A percentile compares a stretch with the other conserved stretches of the same genome.
These are phyloP conservation scores for Neonectria ditissima DNA, from an alignment of 2,329 filamentous ascomycete genomes.

Conservation along the genomic window DNA sequence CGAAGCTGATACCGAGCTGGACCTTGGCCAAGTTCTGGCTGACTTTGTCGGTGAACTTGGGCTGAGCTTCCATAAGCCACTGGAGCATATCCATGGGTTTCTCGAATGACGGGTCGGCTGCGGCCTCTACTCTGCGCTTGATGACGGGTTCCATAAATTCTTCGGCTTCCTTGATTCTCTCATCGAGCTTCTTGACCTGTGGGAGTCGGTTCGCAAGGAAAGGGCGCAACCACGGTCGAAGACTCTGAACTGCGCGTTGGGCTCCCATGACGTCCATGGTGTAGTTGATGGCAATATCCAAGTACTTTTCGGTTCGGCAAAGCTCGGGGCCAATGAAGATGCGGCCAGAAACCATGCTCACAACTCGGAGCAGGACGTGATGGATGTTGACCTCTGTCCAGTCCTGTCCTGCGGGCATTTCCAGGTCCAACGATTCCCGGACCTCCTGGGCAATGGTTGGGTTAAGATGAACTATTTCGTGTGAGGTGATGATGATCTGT, in stretches of 20 bases:
- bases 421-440: slow-evolving; percentile 46
- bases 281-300: slow-evolving; percentile 61
- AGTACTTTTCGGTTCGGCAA: slow-evolving; percentile 57
- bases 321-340: slow-evolving; percentile 62
- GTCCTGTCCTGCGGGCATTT: slow-evolving; percentile 52
- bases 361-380: slow-evolving; percentile 56
- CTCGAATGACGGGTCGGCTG: slow-evolving; percentile 27
- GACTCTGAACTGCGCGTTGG: slow-evolving; percentile 43
- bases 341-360: slow-evolving; percentile 59
- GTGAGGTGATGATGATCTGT: neutral
- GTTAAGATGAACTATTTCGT: slow-evolving; percentile 45
- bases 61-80: slow-evolving; percentile 57
- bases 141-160: slow-evolving; percentile 54
- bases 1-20: slow-evolving; percentile 59
- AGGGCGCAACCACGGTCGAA: slow-evolving; percentile 50
- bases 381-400: slow-evolving; percentile 58
- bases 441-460: slow-evolving; percentile 55
- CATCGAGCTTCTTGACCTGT: slow-evolving; percentile 49
- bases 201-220: slow-evolving; percentile 49
- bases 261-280: slow-evolving; percentile 57
- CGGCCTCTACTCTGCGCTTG: slow-evolving; percentile 41
- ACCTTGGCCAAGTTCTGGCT: slow-evolving; percentile 54
- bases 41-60: slow-evolving; percentile 48
- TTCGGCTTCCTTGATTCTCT: slow-evolving; percentile 48
- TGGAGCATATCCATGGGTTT: slow-evolving; percentile 61